phyloP scores from a whole-genome alignment of 176 grass and related monocot species.

The Triticum aestivum region DNA sequence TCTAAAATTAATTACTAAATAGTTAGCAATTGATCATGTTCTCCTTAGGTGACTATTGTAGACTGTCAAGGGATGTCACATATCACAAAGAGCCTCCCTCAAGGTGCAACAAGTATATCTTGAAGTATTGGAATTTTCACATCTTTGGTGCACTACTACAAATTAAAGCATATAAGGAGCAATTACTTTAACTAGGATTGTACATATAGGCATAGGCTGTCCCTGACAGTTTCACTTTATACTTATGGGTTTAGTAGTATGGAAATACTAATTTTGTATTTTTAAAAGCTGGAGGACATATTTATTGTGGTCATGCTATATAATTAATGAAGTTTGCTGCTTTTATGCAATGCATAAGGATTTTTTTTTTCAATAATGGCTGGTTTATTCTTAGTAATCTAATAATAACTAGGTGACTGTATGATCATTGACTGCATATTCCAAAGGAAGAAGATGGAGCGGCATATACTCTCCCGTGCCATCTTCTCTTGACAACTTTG shows the following conservation, averaged over 20 bases:
- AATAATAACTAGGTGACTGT: background rate
- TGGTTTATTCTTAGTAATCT: background rate
- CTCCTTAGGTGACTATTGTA: background rate
- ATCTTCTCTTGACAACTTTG: background rate
- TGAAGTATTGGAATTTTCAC: background rate
- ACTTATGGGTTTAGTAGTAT: background rate
- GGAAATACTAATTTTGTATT: background rate
- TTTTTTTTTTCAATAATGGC: background rate
- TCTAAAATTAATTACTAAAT: background rate
- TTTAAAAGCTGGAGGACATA: background rate
- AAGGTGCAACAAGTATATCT: background rate
- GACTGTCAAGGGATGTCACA: background rate
- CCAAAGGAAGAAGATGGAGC: background rate
- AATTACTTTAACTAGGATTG: background rate
- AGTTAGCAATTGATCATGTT: background rate
- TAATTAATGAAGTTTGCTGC: background rate
- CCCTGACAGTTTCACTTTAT: background rate
- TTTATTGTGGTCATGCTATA: background rate
- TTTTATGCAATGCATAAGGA: background rate
- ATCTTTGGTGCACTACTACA: background rate
- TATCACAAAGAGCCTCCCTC: background rate
- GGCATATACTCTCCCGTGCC: background rate
- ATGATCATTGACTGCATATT: background rate
- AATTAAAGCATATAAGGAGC: background rate
- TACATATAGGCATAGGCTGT: background rate